A percentile compares a stretch with the other conserved stretches of the same genome.
These are phyloP conservation scores for Suillus luteus DNA, from an alignment of 768 basidiomycete genomes.

Conservation along the genomic window DNA sequence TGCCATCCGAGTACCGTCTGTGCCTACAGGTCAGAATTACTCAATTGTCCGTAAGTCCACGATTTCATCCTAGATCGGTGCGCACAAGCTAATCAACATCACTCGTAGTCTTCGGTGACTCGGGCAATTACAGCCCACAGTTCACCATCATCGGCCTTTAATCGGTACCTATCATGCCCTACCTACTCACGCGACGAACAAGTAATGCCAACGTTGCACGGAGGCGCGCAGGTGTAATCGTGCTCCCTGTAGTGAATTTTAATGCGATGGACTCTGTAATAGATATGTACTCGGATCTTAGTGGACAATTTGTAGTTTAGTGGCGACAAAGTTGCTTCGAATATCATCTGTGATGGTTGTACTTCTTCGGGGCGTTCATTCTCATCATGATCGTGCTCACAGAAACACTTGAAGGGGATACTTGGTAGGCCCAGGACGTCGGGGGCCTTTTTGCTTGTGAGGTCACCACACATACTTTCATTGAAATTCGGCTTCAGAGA, in stretches of 20 bases:
- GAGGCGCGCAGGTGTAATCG: neutral
- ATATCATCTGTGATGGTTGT: slow-evolving; percentile 5
- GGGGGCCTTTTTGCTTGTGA: neutral
- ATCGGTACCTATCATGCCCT: neutral
- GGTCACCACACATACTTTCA: neutral
- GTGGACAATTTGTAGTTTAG: slow-evolving; percentile 5
- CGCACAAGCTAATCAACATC: slow-evolving; percentile 11
- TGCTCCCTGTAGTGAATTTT: neutral
- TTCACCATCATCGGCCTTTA: slow-evolving; percentile 28
- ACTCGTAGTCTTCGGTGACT: slow-evolving; percentile 35
- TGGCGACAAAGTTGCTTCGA: slow-evolving; percentile 2
- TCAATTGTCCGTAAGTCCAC: slow-evolving; percentile 32
- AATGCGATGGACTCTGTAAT: slow-evolving; percentile 7
- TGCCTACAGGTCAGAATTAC: slow-evolving; percentile 33
- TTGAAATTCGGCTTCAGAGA: no score
- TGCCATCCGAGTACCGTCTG: slow-evolving; percentile 30
- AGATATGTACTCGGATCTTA: slow-evolving; percentile 6
- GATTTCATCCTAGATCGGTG: neutral
- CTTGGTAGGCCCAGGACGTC: neutral
- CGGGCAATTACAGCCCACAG: slow-evolving; percentile 29
- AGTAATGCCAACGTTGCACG: neutral
- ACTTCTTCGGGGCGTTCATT: neutral
- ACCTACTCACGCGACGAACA: slow-evolving; percentile 5
- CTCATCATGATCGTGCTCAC: neutral
- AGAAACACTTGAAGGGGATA: neutral